Evolutionary conservation across 23 red algal genomes (phyloP).

Genomic region (Gracilariopsis chorda): DNA sequence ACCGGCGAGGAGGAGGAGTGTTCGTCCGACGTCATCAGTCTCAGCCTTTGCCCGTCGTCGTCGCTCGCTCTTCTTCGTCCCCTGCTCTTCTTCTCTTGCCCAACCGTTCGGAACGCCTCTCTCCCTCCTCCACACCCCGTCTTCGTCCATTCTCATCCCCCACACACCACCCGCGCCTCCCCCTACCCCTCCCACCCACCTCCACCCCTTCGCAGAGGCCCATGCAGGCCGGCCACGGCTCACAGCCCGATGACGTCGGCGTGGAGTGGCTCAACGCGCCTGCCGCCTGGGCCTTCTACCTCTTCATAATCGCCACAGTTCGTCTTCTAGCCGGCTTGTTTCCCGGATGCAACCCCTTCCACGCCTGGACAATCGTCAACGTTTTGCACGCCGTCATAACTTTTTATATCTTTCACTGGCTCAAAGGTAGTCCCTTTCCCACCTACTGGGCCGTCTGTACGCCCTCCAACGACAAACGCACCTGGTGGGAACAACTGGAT

Average conservation of each 20-base stretch:
- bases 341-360: conserved; percentile 45
- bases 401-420: conserved; percentile 97
- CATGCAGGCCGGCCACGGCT: conserved; percentile 96
- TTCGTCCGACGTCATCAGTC: too few species aligned
- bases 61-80: too few species aligned
- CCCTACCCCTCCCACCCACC: background rate
- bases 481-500: conserved; percentile 98
- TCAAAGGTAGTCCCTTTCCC: conserved; percentile 92
- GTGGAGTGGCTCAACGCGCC: conserved; percentile 92
- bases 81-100: too few species aligned
- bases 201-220: background rate
- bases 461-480: conserved; percentile 68
- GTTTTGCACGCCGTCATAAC: conserved; percentile 89
- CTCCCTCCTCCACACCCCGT: background rate
- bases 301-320: conserved; percentile 68
- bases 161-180: background rate
- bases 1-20: too few species aligned
- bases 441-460: conserved; percentile 76
- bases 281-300: conserved; percentile 91
- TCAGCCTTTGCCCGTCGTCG: too few species aligned
- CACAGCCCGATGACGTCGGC: conserved; percentile 85
- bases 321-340: conserved; percentile 77
- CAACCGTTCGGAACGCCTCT: too few species aligned
- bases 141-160: background rate
- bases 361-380: conserved; percentile 88